Evolutionary conservation across 805 yeast genomes (phyloP).

Genomic region (Starmerella khaoyaiensis): DNA sequence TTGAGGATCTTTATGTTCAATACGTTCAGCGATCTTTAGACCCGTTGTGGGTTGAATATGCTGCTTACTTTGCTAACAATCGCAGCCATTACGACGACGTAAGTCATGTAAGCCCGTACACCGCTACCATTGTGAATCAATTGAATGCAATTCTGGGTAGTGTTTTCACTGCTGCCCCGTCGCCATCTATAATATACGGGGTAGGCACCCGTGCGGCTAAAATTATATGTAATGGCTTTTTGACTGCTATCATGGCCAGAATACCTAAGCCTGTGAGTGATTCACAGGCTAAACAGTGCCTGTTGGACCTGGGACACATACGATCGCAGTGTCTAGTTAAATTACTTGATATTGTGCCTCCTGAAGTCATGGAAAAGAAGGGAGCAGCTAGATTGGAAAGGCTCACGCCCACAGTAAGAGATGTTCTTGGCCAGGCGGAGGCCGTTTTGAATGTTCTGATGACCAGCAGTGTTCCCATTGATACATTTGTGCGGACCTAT

Average conservation of each 20-base stretch:
- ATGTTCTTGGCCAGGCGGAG: conserved; percentile 35
- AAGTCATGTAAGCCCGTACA: conserved; percentile 16
- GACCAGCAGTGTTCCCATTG: conserved; percentile 53
- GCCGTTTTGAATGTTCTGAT: conserved; percentile 54
- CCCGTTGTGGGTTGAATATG: conserved; percentile 73
- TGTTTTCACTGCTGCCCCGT: conserved; percentile 41
- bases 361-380: conserved; percentile 30
- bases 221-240: conserved; percentile 40
- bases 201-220: conserved; percentile 70
- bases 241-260: conserved; percentile 40
- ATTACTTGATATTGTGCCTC: conserved; percentile 22
- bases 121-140: conserved; percentile 28
- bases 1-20: conserved; percentile 34
- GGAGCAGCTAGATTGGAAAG: conserved; percentile 21
- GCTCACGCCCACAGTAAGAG: conserved; percentile 10
- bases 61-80: conserved; percentile 28
- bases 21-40: conserved; percentile 51
- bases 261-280: conserved; percentile 54
- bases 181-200: conserved; percentile 32
- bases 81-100: conserved; percentile 9
- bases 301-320: conserved; percentile 55
- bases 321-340: conserved; percentile 37
- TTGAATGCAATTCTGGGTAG: conserved; percentile 34
- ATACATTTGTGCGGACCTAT: conserved; percentile 49
- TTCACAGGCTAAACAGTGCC: conserved; percentile 64